Base-by-base conservation (phyloP, 1,284 basidiomycete species). In the Gymnopus androsaceus region DNA sequence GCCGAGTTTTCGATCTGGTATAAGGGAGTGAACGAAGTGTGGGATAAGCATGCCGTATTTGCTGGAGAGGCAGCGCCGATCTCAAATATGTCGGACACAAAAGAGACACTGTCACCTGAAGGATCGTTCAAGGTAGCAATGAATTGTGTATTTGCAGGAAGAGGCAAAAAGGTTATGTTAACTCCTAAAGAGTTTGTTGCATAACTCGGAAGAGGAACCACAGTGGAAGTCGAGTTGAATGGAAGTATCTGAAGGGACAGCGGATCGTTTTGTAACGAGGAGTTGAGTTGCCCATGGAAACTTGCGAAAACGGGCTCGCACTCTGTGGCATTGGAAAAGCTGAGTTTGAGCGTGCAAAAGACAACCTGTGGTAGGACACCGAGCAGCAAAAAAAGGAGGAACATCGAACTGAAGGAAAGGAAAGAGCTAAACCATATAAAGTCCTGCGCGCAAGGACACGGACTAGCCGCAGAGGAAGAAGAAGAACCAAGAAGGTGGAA, bases 101-200 rank as follows among this genome's bases (percentile, higher is more conserved):
- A 59, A 1, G 77, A 77, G 4, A 76, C 66, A 54, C 67, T 69
- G 4, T 68, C 60, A 7, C 77, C 79, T 11, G 63, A 57, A 0
- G 68, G 68, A 64, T 81, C 76, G 58, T 83, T 78, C 33, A 87
- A 73, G 11, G 82, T 81, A 0, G 81, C 81, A 50, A 87, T 64
- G 58, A 86, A 85, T 21, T 69, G 64, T 4, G 79, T 77, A 30
- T 75, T 77, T 2, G 72, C 76, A 3, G 73, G 59, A 15, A 84
- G 69, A 8, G 84, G 84, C 2, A 86, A 68, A 63, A 81, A 82
- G 2, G 77, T 75, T 57, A 84, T 70, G 23, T 67, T 66, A 15
- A 80, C 72, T 3, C 79, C 71, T 9, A 67, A 74, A 4, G 73
- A 72, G 56, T 73, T 68, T 23, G 73, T 65, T 9, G 70, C 65